Conservation (phyloP, 768 basidiomycete species). For the Agaricus subrufescens region DNA sequence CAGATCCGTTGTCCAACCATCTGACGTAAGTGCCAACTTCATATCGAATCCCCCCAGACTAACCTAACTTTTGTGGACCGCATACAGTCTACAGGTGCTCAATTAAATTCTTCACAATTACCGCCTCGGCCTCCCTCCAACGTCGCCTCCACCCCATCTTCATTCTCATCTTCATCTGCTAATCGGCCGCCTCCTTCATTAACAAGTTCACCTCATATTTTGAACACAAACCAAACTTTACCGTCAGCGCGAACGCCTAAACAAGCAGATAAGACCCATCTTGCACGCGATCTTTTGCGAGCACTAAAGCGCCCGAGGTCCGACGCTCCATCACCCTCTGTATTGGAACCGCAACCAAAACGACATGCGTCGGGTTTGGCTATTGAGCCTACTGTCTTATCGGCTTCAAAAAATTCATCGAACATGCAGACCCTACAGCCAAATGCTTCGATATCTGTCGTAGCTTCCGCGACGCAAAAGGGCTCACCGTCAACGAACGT, state of each 20-base stretch:
- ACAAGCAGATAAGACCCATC: constrained; percentile 43
- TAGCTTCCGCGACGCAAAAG: too few relatives aligned
- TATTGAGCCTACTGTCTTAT: background rate
- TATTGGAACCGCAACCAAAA: constrained; percentile 15
- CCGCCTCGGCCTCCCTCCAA: background rate
- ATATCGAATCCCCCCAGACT: background rate
- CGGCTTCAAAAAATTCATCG: background rate
- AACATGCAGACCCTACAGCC: background rate
- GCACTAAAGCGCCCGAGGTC: constrained; percentile 39
- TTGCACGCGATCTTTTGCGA: constrained; percentile 54
- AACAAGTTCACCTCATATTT: background rate
- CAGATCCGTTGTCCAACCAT: background rate
- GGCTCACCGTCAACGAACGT: too few relatives aligned
- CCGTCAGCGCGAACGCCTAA: constrained; percentile 24
- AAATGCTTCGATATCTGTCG: background rate
- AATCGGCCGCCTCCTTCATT: background rate
- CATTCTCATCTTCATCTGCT: background rate
- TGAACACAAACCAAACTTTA: too few relatives aligned
- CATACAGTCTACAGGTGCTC: background rate
- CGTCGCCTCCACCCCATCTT: background rate
- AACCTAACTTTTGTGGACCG: background rate
- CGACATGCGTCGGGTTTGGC: constrained; percentile 15
- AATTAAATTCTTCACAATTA: background rate
- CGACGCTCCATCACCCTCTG: constrained; percentile 7
- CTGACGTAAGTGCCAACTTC: background rate